Conservation (phyloP, 192 early-diverging fungal species). For the Coemansia sp. region DNA sequence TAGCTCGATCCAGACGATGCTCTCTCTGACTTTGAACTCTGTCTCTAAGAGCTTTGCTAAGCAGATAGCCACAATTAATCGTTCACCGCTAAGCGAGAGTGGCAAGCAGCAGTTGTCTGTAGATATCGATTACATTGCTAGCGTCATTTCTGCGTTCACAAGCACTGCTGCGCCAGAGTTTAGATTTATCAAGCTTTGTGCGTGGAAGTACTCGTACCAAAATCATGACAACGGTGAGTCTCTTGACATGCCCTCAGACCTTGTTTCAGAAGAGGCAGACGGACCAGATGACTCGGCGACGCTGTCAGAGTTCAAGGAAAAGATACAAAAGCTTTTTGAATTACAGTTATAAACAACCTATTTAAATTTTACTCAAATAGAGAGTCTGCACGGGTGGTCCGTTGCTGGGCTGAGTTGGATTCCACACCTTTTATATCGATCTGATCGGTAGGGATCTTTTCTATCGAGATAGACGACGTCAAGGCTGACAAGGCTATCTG, state of each 20-base stretch:
- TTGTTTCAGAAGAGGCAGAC: not conserved
- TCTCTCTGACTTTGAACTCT: constrained; percentile 27
- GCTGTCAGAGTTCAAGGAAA: no score
- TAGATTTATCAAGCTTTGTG: constrained; percentile 11
- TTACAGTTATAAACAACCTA: not conserved
- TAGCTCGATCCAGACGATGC: constrained; percentile 23
- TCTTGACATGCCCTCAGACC: not conserved
- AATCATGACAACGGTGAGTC: not conserved
- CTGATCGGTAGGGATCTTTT: constrained; percentile 4
- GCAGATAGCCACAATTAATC: constrained; percentile 23
- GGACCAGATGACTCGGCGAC: not conserved
- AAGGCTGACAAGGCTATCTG: no score
- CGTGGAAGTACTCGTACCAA: not conserved
- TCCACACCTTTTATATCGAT: no score
- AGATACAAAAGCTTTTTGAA: not conserved
- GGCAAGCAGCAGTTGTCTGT: constrained; percentile 31
- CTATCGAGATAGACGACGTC: not conserved
- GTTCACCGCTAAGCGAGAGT: constrained; percentile 22
- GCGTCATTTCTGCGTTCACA: constrained; percentile 32
- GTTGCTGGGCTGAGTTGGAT: not conserved
- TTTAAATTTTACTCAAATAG: not conserved
- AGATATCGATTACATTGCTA: constrained; percentile 40
- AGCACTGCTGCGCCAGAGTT: constrained; percentile 12
- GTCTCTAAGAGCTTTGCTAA: constrained; percentile 16
- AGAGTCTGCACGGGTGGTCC: constrained; percentile 1